A percentile compares a stretch with the other conserved stretches of the same genome.
Evolutionary conservation across 345 rosid species (phyloP).

Genomic region (Mallotus nudiflorus): DNA sequence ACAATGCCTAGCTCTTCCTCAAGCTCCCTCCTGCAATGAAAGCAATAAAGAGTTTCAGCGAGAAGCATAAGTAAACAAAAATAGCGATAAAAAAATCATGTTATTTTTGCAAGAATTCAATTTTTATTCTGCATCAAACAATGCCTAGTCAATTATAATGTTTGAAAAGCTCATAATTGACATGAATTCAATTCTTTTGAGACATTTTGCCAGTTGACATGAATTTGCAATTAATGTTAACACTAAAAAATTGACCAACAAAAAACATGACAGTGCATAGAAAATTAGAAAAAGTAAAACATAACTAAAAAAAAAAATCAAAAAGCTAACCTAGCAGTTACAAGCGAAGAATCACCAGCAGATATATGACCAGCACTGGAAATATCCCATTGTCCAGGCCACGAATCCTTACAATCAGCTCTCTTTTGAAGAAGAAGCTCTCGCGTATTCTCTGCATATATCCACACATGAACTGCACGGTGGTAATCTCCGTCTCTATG

Average conservation of each 20-base stretch:
- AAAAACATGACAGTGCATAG: too few species aligned
- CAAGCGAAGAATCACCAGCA: constrained; percentile 78
- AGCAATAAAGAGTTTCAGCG: not conserved
- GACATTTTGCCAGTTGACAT: too few species aligned
- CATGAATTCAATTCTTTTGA: too few species aligned
- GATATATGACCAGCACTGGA: constrained; percentile 97
- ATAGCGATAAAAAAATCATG: too few species aligned
- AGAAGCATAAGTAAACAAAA: not conserved
- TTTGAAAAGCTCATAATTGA: too few species aligned
- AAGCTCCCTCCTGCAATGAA: constrained; percentile 77
- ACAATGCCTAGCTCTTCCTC: constrained; percentile 80
- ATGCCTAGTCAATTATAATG: too few species aligned
- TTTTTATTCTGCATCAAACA: too few species aligned
- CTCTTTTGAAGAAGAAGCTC: constrained; percentile 79
- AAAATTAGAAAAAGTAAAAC: not conserved
- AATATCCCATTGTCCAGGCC: constrained; percentile 89
- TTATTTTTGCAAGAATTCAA: too few species aligned
- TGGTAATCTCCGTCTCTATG: constrained; percentile 94
- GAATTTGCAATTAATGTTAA: not conserved
- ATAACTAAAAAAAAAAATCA: not conserved
- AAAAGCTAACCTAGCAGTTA: constrained; percentile 61
- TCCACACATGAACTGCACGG: constrained; percentile 83
- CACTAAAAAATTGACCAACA: not conserved
- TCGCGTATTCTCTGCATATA: constrained; percentile 76
- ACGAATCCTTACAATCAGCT: constrained; percentile 80